phyloP scores from a whole-genome alignment of 2,329 filamentous ascomycete species.

The Aureobasidium melanogenum region DNA sequence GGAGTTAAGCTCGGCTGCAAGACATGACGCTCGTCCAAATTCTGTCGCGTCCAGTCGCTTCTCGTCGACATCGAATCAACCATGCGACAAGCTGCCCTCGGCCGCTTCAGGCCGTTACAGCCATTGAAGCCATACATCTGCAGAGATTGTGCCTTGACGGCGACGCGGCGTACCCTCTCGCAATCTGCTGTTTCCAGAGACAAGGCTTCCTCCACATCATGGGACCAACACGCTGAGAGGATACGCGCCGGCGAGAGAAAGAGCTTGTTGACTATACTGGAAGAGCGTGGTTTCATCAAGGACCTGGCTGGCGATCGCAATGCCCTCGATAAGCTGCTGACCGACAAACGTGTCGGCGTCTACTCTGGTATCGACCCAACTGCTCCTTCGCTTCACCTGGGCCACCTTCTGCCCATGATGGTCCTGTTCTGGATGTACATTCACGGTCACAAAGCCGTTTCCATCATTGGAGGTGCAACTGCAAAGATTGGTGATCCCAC shows the following conservation, averaged over 20 bases:
- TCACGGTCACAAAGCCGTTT: constrained; percentile 60
- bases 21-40: not conserved
- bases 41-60: not conserved
- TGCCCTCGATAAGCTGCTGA: constrained; percentile 55
- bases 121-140: not conserved
- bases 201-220: not conserved
- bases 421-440: constrained; percentile 77
- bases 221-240: not conserved
- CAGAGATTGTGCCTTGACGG: not conserved
- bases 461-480: constrained; percentile 65
- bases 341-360: constrained; percentile 56
- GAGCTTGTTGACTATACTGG: constrained; percentile 37
- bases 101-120: not conserved
- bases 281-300: constrained; percentile 66
- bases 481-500: constrained; percentile 73
- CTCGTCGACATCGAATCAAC: not conserved
- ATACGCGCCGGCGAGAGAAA: not conserved
- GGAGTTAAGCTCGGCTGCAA: not conserved
- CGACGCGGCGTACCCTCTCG: not conserved
- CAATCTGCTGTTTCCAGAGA: not conserved
- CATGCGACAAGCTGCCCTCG: not conserved
- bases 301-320: constrained; percentile 54
- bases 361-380: constrained; percentile 82
- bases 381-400: constrained; percentile 68
- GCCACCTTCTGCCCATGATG: constrained; percentile 75